Evolutionary conservation across 257 asterid genomes (phyloP).

Genomic region (Eucommia ulmoides): DNA sequence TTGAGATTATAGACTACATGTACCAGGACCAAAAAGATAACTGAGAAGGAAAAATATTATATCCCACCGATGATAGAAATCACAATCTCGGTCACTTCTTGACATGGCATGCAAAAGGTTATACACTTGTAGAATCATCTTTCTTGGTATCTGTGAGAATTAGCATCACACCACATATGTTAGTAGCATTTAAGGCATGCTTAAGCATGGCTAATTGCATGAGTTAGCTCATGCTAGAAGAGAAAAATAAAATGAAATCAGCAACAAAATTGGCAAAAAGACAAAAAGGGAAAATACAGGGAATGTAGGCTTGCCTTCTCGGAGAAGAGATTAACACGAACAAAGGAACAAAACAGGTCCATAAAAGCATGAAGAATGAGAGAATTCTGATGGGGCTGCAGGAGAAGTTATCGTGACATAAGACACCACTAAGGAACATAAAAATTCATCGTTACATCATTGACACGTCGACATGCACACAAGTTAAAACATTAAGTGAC

Average conservation of each 20-base stretch:
- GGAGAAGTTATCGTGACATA: slow-evolving; percentile 19
- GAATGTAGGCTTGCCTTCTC: slow-evolving; percentile 59
- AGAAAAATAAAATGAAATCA: slow-evolving; percentile 8
- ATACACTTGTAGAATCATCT: slow-evolving; percentile 89
- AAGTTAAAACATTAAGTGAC: too few species aligned
- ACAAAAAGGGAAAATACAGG: slow-evolving; percentile 1
- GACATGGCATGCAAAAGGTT: slow-evolving; percentile 85
- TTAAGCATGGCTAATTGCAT: neutral
- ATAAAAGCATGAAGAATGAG: slow-evolving; percentile 94
- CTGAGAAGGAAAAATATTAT: neutral
- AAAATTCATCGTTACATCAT: neutral
- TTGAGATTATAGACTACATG: neutral
- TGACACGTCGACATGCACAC: neutral
- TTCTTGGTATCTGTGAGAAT: slow-evolving; percentile 69
- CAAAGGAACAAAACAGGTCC: slow-evolving; percentile 98
- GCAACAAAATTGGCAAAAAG: slow-evolving; percentile 7
- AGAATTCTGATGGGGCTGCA: slow-evolving; percentile 97
- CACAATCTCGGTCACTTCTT: slow-evolving; percentile 84
- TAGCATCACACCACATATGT: slow-evolving; percentile 6
- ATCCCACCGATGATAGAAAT: slow-evolving; percentile 82
- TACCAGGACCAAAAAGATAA: neutral
- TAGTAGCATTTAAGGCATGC: neutral
- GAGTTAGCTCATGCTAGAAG: slow-evolving; percentile 9
- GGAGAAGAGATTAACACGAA: slow-evolving; percentile 87
- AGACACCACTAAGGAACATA: slow-evolving; percentile 7